phyloP scores from a whole-genome alignment of 345 rosid genomes.

The Corchorus olitorius region DNA sequence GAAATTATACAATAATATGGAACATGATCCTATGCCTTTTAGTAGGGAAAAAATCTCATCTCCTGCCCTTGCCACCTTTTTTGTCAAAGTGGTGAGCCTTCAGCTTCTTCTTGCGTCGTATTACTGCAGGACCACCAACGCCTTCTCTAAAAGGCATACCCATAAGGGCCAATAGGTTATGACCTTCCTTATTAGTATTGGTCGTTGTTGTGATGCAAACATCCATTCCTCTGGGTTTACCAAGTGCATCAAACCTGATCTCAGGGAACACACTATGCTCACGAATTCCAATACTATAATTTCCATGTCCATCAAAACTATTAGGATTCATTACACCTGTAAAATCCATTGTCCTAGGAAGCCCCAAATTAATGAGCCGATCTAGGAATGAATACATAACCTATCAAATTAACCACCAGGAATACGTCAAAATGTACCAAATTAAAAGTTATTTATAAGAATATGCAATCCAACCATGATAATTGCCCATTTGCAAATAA shows the following conservation, averaged over 20 bases:
- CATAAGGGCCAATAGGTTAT: constrained; percentile 77
- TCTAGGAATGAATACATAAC: constrained; percentile 90
- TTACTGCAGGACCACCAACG: constrained; percentile 24
- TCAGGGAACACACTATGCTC: constrained; percentile 94
- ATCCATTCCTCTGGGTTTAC: constrained; percentile 89
- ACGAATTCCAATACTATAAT: constrained; percentile 75
- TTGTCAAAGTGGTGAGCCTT: constrained; percentile 80
- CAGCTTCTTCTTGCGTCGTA: constrained; percentile 72
- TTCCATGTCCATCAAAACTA: constrained; percentile 95
- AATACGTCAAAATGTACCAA: background rate
- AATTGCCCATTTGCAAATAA: background rate
- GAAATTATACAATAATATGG: constrained; percentile 3
- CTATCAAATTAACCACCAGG: constrained; percentile 39
- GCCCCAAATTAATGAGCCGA: constrained; percentile 87
- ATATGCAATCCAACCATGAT: background rate
- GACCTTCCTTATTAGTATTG: constrained; percentile 76
- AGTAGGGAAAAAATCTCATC: constrained; percentile 33
- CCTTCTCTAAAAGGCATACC: constrained; percentile 94
- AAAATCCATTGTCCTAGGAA: constrained; percentile 93
- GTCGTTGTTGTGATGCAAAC: constrained; percentile 87
- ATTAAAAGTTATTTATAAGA: background rate
- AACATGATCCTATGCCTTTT: constrained; percentile 37
- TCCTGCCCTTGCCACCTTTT: constrained; percentile 52
- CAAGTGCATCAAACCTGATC: constrained; percentile 64
- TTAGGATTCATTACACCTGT: constrained; percentile 77